Evolutionary conservation across 2,329 filamentous ascomycete species (phyloP).

Genomic region (Emmonsiellopsis sp.): DNA sequence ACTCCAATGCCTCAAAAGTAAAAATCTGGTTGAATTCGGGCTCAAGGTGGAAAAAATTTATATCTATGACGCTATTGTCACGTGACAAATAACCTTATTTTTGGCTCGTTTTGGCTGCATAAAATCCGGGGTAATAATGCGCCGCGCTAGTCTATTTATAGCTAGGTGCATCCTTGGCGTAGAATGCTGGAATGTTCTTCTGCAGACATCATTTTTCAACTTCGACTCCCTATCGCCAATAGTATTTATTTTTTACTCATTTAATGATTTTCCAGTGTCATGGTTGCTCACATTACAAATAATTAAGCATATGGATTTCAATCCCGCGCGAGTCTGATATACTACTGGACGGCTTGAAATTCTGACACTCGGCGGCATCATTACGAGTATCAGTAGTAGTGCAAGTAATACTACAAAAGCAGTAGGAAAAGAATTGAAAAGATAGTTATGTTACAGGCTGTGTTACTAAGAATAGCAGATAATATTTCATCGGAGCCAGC

Average conservation of each 20-base stretch:
- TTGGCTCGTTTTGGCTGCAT: background rate
- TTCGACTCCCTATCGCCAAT: constrained; percentile 38
- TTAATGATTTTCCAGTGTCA: constrained; percentile 37
- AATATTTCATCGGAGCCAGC: too few relatives aligned
- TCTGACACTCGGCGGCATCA: too few relatives aligned
- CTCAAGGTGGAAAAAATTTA: background rate
- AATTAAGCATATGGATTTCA: constrained; percentile 27
- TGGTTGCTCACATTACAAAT: constrained; percentile 29
- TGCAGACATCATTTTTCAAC: constrained; percentile 2
- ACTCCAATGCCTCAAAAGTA: background rate
- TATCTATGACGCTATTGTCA: background rate
- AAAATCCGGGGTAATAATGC: background rate
- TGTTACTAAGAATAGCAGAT: too few relatives aligned
- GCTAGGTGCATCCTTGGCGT: too few relatives aligned
- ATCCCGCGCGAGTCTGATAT: too few relatives aligned
- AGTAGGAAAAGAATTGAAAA: too few relatives aligned
- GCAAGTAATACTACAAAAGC: too few relatives aligned
- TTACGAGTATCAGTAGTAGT: too few relatives aligned
- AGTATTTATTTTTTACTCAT: constrained; percentile 20
- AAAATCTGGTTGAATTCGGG: background rate
- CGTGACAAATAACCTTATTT: background rate
- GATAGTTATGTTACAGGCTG: too few relatives aligned
- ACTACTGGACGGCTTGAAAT: background rate
- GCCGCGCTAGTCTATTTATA: too few relatives aligned
- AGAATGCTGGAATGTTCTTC: too few relatives aligned